Evolutionary conservation across 371 early-diverging fungal species (phyloP), one percentile per base, ranked within the genome.

Genomic region (Lichtheimia ramosa): DNA sequence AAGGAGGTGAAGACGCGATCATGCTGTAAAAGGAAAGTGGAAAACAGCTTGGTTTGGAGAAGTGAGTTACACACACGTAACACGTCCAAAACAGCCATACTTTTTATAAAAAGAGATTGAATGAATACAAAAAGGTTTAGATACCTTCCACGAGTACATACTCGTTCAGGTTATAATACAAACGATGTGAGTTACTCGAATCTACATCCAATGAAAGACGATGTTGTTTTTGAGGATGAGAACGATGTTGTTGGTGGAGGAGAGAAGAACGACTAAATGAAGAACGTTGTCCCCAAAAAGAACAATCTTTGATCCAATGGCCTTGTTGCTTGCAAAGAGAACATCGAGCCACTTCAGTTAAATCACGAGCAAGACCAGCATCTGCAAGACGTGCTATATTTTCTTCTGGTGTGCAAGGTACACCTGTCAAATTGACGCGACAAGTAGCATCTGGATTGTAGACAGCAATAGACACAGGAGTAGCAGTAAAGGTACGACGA

Each of bases 251-350:
- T 21, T 58, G 59, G 0, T 58, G 40, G 7, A 24, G 23, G 15
- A 39, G 20, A 34, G 34, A 34, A 34, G 34, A 34, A 8, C 34
- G 34, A 34, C 8, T 6, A 8, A 8, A 10, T 34, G 34, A 34
- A 34, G 34, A 34, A 8, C 34, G 10, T 8, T 34, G 34, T 34
- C 34, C 34, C 34, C 34, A 34, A 34, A 27, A 10, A 34, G 55
- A 20, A 51, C 60, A 64, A 34, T 64, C 59, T 20, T 51, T 56
- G 10, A 56, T 56, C 65, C 60, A 59, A 56, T 64, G 65, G 18
- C 65, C 65, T 2, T 24, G 8, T 21, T 59, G 65, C 20, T 51
- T 56, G 56, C 65, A 64, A 24, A 50, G 21, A 15, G 12, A 34
- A 34, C 65, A 64, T 10, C 23, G 43, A 12, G 59, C 52, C 18